These are phyloP conservation scores for Chaetoceros tenuissimus DNA, from an alignment of 108 stramenopile species.

Conservation along the genomic window DNA sequence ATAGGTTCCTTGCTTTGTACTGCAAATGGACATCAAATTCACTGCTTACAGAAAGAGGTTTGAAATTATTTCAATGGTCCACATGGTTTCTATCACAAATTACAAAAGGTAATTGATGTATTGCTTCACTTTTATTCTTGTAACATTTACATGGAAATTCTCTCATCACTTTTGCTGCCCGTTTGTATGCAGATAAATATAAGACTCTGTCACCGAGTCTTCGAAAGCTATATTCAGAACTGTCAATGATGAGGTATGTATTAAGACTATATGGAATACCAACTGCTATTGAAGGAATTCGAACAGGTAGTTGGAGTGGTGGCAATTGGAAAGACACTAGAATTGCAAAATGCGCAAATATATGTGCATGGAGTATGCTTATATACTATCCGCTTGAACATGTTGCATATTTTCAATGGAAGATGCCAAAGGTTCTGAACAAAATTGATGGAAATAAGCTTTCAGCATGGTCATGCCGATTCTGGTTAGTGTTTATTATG, in stretches of 20 bases:
- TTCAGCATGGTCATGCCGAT: conserved; percentile 59
- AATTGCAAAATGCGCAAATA: conserved; percentile 38
- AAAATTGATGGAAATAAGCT: conserved; percentile 32
- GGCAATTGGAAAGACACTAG: conserved; percentile 20
- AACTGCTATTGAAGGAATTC: conserved; percentile 47
- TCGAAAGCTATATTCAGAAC: conserved; percentile 33
- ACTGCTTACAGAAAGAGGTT: conserved; percentile 31
- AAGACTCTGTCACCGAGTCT: conserved; percentile 19
- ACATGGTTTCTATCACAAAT: conserved; percentile 43
- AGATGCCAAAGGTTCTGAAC: conserved; percentile 30
- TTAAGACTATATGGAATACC: conserved; percentile 59
- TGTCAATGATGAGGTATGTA: conserved; percentile 56
- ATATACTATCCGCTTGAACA: conserved; percentile 71
- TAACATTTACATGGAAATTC: too few species aligned
- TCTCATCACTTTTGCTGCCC: too few species aligned
- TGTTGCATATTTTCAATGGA: conserved; percentile 60
- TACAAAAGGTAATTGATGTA: neutral
- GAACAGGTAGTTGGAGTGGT: conserved; percentile 44
- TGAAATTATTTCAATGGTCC: conserved; percentile 66
- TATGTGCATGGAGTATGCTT: conserved; percentile 68
- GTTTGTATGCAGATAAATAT: conserved; percentile 22
- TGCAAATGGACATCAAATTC: neutral
- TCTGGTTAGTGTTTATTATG: conserved; percentile 53
- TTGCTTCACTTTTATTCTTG: too few species aligned
- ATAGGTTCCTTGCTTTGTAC: neutral